phyloP scores from a whole-genome alignment of 2,329 filamentous ascomycete species.

The Colletotrichum euphorbiae region DNA sequence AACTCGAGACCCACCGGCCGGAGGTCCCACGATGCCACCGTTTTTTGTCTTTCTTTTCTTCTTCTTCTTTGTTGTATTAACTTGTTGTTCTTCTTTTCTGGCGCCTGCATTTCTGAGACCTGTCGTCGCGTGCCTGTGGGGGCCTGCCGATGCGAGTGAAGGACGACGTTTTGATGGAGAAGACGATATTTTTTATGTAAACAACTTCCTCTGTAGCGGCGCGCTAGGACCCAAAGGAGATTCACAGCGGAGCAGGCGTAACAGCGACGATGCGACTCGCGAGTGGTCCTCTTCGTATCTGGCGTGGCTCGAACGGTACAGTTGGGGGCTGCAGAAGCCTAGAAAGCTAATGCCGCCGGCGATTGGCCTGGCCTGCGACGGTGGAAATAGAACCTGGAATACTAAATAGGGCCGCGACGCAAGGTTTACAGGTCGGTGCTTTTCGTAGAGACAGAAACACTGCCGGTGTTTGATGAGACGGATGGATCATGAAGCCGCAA shows the following conservation, averaged over 20 bases:
- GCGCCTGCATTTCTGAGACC: neutral
- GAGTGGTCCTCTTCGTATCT: slow-evolving; percentile 6
- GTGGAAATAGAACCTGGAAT: too few species aligned
- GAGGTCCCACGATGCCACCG: neutral
- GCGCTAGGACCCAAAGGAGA: slow-evolving; percentile 27
- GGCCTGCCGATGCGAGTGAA: slow-evolving; percentile 10
- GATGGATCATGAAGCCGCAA: slow-evolving; percentile 1
- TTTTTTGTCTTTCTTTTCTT: neutral
- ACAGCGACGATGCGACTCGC: slow-evolving; percentile 14
- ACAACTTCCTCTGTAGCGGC: slow-evolving; percentile 17
- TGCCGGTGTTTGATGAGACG: slow-evolving; percentile 5
- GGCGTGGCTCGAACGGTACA: neutral
- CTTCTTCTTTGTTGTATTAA: neutral
- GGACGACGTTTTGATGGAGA: slow-evolving; percentile 27
- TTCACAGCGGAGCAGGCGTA: slow-evolving; percentile 26
- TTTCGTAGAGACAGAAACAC: slow-evolving; percentile 3
- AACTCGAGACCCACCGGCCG: slow-evolving; percentile 14
- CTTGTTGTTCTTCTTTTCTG: too few species aligned
- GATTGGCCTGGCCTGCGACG: neutral
- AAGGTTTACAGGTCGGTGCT: neutral
- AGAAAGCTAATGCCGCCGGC: neutral
- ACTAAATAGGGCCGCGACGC: neutral
- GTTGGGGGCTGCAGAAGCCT: neutral
- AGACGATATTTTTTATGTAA: slow-evolving; percentile 35
- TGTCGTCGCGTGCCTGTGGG: slow-evolving; percentile 35